Conservation (phyloP, 345 rosid species). For the Salix arbutifolia region DNA sequence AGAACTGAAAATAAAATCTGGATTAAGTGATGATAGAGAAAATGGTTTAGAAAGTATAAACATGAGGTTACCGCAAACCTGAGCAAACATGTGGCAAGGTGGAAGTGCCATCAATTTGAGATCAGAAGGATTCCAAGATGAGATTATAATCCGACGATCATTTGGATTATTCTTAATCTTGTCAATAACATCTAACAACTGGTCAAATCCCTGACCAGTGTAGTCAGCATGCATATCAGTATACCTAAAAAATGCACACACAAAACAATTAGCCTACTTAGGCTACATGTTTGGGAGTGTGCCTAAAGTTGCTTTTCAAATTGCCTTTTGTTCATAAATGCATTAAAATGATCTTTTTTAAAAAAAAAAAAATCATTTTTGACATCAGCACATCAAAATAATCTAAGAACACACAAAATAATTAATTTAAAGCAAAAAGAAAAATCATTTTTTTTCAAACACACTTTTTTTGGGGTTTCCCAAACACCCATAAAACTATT, state of each 20-base stretch:
- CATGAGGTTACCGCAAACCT: conserved; percentile 37
- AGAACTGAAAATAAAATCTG: conserved; percentile 46
- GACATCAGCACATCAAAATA: no score
- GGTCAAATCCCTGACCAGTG: conserved; percentile 94
- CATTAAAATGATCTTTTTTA: no score
- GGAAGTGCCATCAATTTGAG: conserved; percentile 94
- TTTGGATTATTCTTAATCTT: conserved; percentile 90
- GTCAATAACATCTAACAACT: conserved; percentile 73
- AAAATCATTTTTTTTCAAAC: no score
- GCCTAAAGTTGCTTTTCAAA: no score
- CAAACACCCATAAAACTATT: not conserved
- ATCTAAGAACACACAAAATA: no score
- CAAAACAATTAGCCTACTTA: not conserved
- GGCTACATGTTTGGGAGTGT: no score
- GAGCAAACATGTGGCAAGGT: conserved; percentile 99
- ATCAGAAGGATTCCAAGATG: conserved; percentile 98
- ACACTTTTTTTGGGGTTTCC: no score
- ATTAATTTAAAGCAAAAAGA: no score
- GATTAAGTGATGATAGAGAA: not conserved
- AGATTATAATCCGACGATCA: conserved; percentile 81
- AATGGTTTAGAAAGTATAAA: not conserved
- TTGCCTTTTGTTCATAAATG: no score
- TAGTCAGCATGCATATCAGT: conserved; percentile 94
- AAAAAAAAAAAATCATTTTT: no score
- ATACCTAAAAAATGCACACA: conserved; percentile 49